Evolutionary conservation across 257 asterid genomes (phyloP), one percentile per base, ranked within the genome.

Genomic region (Leonotis leonurus): DNA sequence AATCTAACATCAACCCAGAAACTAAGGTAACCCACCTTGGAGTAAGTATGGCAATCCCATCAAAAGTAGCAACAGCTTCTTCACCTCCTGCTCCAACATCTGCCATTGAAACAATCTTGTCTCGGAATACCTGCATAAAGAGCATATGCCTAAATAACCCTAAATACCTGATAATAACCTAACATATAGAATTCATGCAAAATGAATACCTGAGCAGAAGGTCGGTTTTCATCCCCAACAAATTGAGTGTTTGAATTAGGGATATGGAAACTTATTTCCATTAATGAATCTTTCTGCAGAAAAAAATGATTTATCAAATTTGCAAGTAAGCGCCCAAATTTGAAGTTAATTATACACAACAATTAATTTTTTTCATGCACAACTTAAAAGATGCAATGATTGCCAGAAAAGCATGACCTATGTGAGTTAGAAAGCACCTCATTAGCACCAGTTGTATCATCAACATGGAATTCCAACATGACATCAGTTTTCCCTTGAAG

Each of bases 11-110:
- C 21, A 56, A 11, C 21, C 10, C 21, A 11, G 20, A 36, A 35
- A 56, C 8, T 36, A 1, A n/a, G 20, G 36, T 26, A 29, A 56
- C 57, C 55, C 70, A 92, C 99, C 99, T 89, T 27, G 97, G 99
- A 13, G 99, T 93, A 50, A 89, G 99, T 63, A 93, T 81, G 36
- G 92, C 92, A 65, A 93, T 87, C 25, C 92, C 89, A 48, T 93
- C 99, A 59, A 93, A 93, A 29, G 95, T 85, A 56, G 83, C 95
- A 69, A 93, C 95, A 64, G 99, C 85, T 59, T 85, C 95, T 70
- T 89, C 97, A 69, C 97, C 99, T 73, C 97, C 99, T 9, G 86
- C 82, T 49, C 92, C 95, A 39, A 87, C 96, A 81, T 93, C 99
- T 6, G 99, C 95, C 96, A 87, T 85, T 54, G 87, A 80, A 71